phyloP scores from a whole-genome alignment of 148 eudicot species.

The Fagopyrum tataricum region DNA sequence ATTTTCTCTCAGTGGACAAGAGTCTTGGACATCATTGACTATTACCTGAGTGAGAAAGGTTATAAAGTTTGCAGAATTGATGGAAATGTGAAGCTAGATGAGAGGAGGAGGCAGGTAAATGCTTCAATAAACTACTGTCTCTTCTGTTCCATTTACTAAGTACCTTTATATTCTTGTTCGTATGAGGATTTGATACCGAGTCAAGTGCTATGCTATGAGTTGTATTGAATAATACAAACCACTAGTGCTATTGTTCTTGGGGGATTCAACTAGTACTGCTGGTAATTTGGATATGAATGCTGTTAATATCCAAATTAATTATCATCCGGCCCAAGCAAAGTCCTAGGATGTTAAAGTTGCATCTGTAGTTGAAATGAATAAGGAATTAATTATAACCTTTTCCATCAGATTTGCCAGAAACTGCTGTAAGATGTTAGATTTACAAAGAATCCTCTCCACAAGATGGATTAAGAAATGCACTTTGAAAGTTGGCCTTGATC shows the following conservation, averaged over 20 bases:
- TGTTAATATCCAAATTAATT: neutral
- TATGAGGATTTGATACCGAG: neutral
- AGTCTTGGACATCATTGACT: constrained; percentile 82
- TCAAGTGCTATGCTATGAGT: neutral
- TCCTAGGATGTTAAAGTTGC: neutral
- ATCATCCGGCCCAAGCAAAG: neutral
- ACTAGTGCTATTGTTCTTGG: neutral
- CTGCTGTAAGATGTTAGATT: neutral
- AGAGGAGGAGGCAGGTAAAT: constrained; percentile 71
- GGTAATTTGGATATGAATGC: neutral
- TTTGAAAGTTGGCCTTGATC: neutral
- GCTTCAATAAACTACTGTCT: neutral
- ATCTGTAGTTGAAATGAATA: neutral
- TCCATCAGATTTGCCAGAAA: neutral
- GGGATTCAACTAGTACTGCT: neutral
- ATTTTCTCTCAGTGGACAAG: constrained; percentile 96
- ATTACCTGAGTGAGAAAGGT: constrained; percentile 81
- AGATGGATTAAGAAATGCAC: neutral
- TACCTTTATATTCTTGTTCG: neutral
- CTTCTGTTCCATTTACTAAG: neutral
- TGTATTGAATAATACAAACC: neutral
- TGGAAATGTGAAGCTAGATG: constrained; percentile 78
- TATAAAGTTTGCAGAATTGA: constrained; percentile 87
- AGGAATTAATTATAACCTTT: neutral
- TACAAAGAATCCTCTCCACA: neutral